Percentiles rank a stretch among this genome's conserved stretches.
Conservation (phyloP, 2,329 filamentous ascomycete genomes). For the Stemphylium beticola region DNA sequence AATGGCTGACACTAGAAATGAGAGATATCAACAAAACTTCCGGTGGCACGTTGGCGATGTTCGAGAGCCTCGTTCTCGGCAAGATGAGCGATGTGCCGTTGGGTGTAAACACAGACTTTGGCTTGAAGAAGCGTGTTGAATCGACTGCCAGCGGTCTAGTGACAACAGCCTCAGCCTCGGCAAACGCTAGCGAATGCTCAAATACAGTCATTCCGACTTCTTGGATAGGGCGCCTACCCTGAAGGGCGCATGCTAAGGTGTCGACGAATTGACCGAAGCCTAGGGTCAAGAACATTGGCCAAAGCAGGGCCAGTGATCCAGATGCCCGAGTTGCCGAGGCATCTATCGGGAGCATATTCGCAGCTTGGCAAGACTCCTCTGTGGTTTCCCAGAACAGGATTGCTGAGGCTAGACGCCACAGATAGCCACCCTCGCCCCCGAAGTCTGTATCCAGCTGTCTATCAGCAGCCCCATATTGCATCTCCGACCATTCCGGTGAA, state of each 20-base stretch:
- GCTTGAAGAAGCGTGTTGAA: constrained; percentile 59
- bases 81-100: constrained; percentile 53
- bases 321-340: constrained; percentile 62
- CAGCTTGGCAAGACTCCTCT: constrained; percentile 73
- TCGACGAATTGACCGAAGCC: constrained; percentile 85
- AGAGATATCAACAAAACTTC: constrained; percentile 87
- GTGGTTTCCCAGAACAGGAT: constrained; percentile 78
- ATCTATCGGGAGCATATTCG: constrained; percentile 69
- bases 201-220: constrained; percentile 97
- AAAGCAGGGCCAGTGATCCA: constrained; percentile 79
- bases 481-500: constrained; percentile 52
- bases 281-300: constrained; percentile 74
- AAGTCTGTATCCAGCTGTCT: constrained; percentile 55
- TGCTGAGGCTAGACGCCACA: constrained; percentile 74
- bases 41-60: constrained; percentile 83
- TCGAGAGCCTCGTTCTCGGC: constrained; percentile 68
- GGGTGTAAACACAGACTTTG: constrained; percentile 47
- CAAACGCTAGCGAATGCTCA: constrained; percentile 94
- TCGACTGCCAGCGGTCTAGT: constrained; percentile 79
- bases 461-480: constrained; percentile 55
- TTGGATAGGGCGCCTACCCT: constrained; percentile 77
- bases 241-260: constrained; percentile 83
- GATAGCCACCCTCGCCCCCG: constrained; percentile 66
- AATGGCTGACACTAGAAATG: constrained; percentile 86
- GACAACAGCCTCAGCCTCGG: constrained; percentile 89